Evolutionary conservation across 495 filamentous ascomycete species (phyloP).

Genomic region (Xylaria nigripes): DNA sequence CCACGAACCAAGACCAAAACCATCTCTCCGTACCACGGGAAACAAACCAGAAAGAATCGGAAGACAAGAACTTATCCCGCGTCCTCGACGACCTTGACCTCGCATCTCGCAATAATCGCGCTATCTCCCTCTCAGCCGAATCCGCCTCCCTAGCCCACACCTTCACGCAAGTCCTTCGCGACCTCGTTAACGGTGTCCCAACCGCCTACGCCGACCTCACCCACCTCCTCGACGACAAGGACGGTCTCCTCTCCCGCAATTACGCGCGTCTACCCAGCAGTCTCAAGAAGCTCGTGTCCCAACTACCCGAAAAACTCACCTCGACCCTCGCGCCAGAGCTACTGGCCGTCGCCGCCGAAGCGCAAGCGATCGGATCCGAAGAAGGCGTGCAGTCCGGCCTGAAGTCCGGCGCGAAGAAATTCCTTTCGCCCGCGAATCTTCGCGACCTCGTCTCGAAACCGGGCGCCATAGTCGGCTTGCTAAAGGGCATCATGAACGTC

Average conservation of each 20-base stretch:
- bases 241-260: slow-evolving; percentile 63
- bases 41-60: slow-evolving; percentile 17
- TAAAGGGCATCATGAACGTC: slow-evolving; percentile 79
- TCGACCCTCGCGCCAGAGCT: slow-evolving; percentile 68
- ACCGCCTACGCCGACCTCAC: slow-evolving; percentile 88
- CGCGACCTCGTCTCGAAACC: slow-evolving; percentile 81
- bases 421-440: slow-evolving; percentile 40
- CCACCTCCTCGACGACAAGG: slow-evolving; percentile 68
- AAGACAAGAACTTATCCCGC: slow-evolving; percentile 65
- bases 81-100: slow-evolving; percentile 76
- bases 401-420: slow-evolving; percentile 29
- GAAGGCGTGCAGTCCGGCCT: slow-evolving; percentile 14
- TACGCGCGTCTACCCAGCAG: slow-evolving; percentile 71
- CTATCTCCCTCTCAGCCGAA: slow-evolving; percentile 73
- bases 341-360: slow-evolving; percentile 63
- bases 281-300: slow-evolving; percentile 79
- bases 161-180: slow-evolving; percentile 84
- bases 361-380: slow-evolving; percentile 56
- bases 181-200: slow-evolving; percentile 83
- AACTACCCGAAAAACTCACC: slow-evolving; percentile 75
- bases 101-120: slow-evolving; percentile 62
- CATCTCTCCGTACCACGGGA: slow-evolving; percentile 12
- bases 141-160: slow-evolving; percentile 69
- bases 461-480: slow-evolving; percentile 69
- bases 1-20: slow-evolving; percentile 9